Base-by-base conservation (phyloP, 768 basidiomycete genomes). In the Trametes elegans region DNA sequence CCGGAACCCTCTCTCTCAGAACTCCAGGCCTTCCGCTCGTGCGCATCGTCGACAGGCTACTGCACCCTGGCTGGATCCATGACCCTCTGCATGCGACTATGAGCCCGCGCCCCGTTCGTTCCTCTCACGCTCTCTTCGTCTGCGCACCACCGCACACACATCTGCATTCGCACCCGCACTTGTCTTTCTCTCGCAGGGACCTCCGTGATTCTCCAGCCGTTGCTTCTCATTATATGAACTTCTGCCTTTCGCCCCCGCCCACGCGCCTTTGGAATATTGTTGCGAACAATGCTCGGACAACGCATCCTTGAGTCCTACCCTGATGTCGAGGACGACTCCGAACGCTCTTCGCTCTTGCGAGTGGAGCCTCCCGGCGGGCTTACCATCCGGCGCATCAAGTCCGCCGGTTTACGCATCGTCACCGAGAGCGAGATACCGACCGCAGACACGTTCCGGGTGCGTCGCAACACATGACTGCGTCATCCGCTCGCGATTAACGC, bases 331-430 rank as follows among this genome's bases (percentile, higher is more conserved):
- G 21, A 43, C 28, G 21, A n/a, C n/a, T n/a, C n/a, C n/a, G n/a
- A 41, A 8, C 24, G 31, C n/a, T 23, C 38, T 23, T 29, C 53
- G 19, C 24, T n/a, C 14, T 16, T 50, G 5, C 40, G 24, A 5
- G 19, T 43, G 28, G 54, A 55, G 13, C 49, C 49, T 21, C 40
- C 38, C 13, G 46, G 47, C 4, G 53, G 60, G 18, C 50, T 62
- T 7, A 35, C 57, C 27, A 39, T 62, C 14, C 47, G 60, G 21
- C 49, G 53, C 16, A 29, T 51, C 36, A 58, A 57, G 44, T 55
- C 60, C 6, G 45, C 58, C 8, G 55, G 58, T 2, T 41, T 62
- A 31, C 53, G 58, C 19, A 58, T 62, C 35, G 49, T 59, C 43
- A 62, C 61, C 3, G 57, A 58, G 52, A 45, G 41, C 42, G 43